phyloP scores from a whole-genome alignment of 2,329 filamentous ascomycete genomes.

The Cordyceps cateniannulata region DNA sequence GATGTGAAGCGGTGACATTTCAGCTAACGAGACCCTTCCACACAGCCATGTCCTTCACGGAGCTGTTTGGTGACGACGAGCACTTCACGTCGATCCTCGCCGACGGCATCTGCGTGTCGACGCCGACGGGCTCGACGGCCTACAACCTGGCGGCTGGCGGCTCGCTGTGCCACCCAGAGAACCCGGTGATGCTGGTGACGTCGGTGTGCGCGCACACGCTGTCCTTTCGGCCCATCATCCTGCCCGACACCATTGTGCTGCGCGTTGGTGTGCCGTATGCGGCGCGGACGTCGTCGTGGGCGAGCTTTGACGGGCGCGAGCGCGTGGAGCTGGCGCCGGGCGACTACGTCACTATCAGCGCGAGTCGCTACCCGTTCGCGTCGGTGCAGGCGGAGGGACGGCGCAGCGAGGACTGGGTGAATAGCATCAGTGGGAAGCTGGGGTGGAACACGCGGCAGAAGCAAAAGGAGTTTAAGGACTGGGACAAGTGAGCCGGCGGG shows the following conservation, averaged over 20 bases:
- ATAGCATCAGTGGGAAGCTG: slow-evolving; percentile 70
- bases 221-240: slow-evolving; percentile 91
- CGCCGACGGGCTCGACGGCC: slow-evolving; percentile 88
- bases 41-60: slow-evolving; percentile 79
- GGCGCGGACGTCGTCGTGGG: slow-evolving; percentile 84
- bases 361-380: slow-evolving; percentile 74
- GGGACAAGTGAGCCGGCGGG: slow-evolving; percentile 35
- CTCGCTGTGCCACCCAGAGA: slow-evolving; percentile 90
- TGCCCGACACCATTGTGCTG: slow-evolving; percentile 92
- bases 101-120: slow-evolving; percentile 89
- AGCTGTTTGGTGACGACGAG: slow-evolving; percentile 91
- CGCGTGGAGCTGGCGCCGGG: slow-evolving; percentile 71
- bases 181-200: slow-evolving; percentile 90
- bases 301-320: slow-evolving; percentile 94
- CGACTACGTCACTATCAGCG: slow-evolving; percentile 80
- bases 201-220: slow-evolving; percentile 93
- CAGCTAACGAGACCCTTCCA: not conserved
- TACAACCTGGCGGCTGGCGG: slow-evolving; percentile 96
- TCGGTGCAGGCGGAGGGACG: slow-evolving; percentile 64
- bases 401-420: slow-evolving; percentile 72
- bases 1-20: not conserved
- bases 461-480: slow-evolving; percentile 57
- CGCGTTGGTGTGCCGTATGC: slow-evolving; percentile 93
- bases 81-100: slow-evolving; percentile 92
- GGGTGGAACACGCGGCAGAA: slow-evolving; percentile 77